Percentiles rank a stretch among this genome's conserved stretches.
Evolutionary conservation across 345 rosid species (phyloP).

Genomic region (Brassica cretica): DNA sequence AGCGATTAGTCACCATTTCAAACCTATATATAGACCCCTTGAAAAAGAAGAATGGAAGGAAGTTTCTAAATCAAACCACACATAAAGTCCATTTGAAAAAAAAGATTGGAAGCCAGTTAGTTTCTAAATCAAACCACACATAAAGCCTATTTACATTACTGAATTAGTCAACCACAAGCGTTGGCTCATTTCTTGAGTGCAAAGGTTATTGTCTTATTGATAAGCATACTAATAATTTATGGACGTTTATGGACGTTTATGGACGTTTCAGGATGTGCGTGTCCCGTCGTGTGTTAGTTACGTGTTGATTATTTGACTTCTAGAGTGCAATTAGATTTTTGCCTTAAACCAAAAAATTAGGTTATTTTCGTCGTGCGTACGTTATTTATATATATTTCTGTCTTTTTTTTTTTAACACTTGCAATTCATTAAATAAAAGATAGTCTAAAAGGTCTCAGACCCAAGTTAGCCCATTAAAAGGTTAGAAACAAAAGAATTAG

Average conservation of each 20-base stretch:
- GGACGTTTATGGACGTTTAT: background rate
- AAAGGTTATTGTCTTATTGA: background rate
- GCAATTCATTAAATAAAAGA: too few species aligned
- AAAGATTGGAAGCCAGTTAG: background rate
- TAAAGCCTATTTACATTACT: background rate
- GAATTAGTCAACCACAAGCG: slow-evolving; percentile 6
- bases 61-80: background rate
- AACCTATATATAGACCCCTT: background rate
- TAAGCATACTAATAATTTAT: background rate
- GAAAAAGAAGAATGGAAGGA: background rate
- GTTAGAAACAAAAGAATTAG: too few species aligned
- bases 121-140: background rate
- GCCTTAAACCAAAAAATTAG: too few species aligned
- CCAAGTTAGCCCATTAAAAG: too few species aligned
- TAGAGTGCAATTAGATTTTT: too few species aligned
- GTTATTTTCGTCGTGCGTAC: too few species aligned
- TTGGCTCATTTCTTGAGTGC: background rate
- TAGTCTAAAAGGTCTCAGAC: too few species aligned
- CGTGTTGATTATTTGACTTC: background rate
- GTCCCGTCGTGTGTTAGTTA: slow-evolving; percentile 9
- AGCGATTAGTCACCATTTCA: too few species aligned
- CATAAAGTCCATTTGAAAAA: slow-evolving; percentile 2
- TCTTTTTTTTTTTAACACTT: too few species aligned
- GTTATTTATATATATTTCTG: too few species aligned
- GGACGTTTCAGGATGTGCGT: slow-evolving; percentile 1